phyloP scores from a whole-genome alignment of 352 stramenopile species.

The Nothophytophthora sp. region DNA sequence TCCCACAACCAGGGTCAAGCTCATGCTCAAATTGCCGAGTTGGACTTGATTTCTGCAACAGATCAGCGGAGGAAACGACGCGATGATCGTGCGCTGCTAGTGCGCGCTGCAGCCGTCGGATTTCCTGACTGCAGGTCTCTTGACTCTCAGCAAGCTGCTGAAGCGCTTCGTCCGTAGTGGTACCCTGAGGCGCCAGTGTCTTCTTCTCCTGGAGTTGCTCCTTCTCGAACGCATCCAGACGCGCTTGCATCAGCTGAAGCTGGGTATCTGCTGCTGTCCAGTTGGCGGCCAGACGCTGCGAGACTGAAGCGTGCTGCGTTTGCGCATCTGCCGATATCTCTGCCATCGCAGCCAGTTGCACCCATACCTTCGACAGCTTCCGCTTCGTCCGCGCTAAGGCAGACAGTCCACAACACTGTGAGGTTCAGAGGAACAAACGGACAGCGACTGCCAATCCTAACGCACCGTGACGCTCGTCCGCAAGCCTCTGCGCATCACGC shows the following conservation, averaged over 20 bases:
- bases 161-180: constrained; percentile 2
- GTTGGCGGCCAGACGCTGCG: neutral
- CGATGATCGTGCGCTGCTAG: constrained; percentile 12
- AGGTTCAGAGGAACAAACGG: too few species aligned
- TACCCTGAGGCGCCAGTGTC: neutral
- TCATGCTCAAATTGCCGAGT: too few species aligned
- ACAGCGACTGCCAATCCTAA: too few species aligned
- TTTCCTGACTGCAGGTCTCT: constrained; percentile 3
- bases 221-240: constrained; percentile 5
- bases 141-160: constrained; percentile 10
- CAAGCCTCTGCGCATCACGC: neutral
- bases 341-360: constrained; percentile 7
- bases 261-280: constrained; percentile 4
- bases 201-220: neutral
- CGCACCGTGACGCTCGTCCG: constrained; percentile 2
- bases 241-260: neutral
- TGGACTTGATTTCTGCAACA: too few species aligned
- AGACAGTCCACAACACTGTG: too few species aligned
- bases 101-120: constrained; percentile 8
- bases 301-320: constrained; percentile 1
- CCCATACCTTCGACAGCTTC: constrained; percentile 11
- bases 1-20: too few species aligned
- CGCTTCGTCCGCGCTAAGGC: constrained; percentile 1
- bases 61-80: too few species aligned
- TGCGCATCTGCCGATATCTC: constrained; percentile 5